phyloP scores from a whole-genome alignment of 169 alveolate genomes.

The Fabrea salina region DNA sequence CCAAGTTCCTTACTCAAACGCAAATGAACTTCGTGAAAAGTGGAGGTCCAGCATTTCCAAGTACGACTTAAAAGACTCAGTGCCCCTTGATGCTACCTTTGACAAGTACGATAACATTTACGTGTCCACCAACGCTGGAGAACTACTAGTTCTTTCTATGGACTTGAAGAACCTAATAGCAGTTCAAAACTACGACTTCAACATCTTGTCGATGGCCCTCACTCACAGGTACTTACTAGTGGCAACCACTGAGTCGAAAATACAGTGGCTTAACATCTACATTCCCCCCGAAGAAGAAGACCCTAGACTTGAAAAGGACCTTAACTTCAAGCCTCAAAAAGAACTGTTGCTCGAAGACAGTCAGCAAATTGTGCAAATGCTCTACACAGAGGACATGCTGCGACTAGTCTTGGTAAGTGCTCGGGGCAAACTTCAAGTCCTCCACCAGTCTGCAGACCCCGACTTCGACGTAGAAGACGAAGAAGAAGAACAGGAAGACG shows the following conservation, averaged over 20 bases:
- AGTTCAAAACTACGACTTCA: not conserved
- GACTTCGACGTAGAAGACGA: conserved; percentile 19
- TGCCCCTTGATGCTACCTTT: conserved; percentile 18
- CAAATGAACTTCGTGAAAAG: not conserved
- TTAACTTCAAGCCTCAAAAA: not conserved
- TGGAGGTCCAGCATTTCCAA: not conserved
- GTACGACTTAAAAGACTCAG: not conserved
- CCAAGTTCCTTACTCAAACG: not conserved
- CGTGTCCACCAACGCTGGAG: conserved; percentile 30
- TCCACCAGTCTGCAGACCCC: conserved; percentile 29
- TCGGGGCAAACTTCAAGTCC: conserved; percentile 19
- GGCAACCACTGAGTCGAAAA: not conserved
- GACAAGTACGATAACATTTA: conserved; percentile 26
- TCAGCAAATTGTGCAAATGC: conserved; percentile 5
- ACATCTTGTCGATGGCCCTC: conserved; percentile 16
- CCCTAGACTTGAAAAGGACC: conserved; percentile 3
- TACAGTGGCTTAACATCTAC: conserved; percentile 16
- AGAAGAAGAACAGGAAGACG: conserved; percentile 9
- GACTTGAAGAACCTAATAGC: not conserved
- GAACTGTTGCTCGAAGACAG: conserved; percentile 3
- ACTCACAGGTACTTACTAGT: conserved; percentile 15
- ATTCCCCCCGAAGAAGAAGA: conserved; percentile 21
- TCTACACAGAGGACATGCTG: not conserved
- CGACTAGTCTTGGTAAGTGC: conserved; percentile 15
- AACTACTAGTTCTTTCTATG: not conserved